These are phyloP conservation scores for Citrus glauca DNA, from an alignment of 345 rosid species.

Conservation along the genomic window DNA sequence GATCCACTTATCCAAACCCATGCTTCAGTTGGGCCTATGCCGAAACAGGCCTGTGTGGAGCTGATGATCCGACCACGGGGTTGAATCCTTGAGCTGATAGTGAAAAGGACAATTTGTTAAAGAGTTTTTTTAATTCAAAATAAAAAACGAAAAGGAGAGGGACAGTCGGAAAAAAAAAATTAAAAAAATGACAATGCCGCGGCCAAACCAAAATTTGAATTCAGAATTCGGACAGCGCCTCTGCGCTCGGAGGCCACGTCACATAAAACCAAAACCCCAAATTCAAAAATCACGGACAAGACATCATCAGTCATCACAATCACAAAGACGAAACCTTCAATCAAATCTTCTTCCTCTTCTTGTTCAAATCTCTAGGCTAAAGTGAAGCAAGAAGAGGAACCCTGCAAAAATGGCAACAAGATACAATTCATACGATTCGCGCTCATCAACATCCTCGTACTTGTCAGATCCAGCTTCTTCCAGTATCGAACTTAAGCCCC, in stretches of 20 bases:
- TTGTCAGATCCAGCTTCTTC: slow-evolving; percentile 66
- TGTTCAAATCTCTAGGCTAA: background rate
- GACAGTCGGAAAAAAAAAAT: too few species aligned
- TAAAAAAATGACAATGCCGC: slow-evolving; percentile 9
- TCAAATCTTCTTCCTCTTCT: background rate
- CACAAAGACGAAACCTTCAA: background rate
- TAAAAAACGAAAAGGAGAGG: background rate
- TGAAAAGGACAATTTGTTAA: background rate
- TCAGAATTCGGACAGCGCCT: slow-evolving; percentile 34
- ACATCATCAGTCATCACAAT: background rate
- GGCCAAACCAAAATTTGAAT: slow-evolving; percentile 13
- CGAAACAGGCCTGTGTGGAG: background rate
- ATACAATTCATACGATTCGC: slow-evolving; percentile 68
- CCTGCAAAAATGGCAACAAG: slow-evolving; percentile 53
- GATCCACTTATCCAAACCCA: background rate
- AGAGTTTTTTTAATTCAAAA: background rate
- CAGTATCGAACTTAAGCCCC: slow-evolving; percentile 27
- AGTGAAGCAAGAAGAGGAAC: background rate
- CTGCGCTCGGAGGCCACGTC: background rate
- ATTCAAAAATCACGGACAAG: background rate
- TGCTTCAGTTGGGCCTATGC: background rate
- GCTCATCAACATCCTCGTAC: slow-evolving; percentile 56
- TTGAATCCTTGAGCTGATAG: too few species aligned
- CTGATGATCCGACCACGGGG: background rate
- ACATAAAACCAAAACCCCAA: background rate